Conservation (phyloP, 2,329 filamentous ascomycete species). For the Aureobasidium pullulans region DNA sequence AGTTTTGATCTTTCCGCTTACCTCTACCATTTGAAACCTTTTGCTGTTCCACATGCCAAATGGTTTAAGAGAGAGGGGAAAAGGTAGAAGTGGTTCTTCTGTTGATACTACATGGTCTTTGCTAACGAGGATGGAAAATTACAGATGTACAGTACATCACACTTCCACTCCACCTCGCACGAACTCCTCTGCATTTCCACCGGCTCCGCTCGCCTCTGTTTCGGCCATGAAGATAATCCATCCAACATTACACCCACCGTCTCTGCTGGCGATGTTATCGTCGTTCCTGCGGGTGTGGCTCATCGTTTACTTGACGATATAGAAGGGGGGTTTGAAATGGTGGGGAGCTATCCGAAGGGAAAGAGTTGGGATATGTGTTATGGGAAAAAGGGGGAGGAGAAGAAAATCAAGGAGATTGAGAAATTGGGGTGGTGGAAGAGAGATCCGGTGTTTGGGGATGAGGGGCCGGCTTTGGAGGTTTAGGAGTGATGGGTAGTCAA, state of each 20-base stretch:
- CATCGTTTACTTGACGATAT: slow-evolving; percentile 56
- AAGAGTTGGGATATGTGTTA: slow-evolving; percentile 66
- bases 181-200: slow-evolving; percentile 56
- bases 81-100: no score
- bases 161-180: slow-evolving; percentile 62
- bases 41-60: background rate
- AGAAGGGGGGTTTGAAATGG: slow-evolving; percentile 54
- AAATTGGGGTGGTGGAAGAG: slow-evolving; percentile 49
- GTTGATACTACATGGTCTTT: no score
- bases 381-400: slow-evolving; percentile 50
- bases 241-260: slow-evolving; percentile 49
- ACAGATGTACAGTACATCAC: slow-evolving; percentile 56
- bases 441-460: slow-evolving; percentile 54
- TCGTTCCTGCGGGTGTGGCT: slow-evolving; percentile 59
- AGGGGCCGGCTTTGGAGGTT: slow-evolving; percentile 44
- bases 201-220: slow-evolving; percentile 55
- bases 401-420: slow-evolving; percentile 42
- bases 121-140: background rate
- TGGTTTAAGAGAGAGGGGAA: no score
- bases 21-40: background rate
- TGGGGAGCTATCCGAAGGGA: slow-evolving; percentile 56
- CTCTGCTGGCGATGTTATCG: slow-evolving; percentile 53
- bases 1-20: background rate
- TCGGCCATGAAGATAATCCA: slow-evolving; percentile 58
- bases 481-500: slow-evolving; percentile 16